Percentiles rank a stretch among this genome's conserved stretches.
These are phyloP conservation scores for Spiraea crenata DNA, from an alignment of 331 rosid species.

Conservation along the genomic window DNA sequence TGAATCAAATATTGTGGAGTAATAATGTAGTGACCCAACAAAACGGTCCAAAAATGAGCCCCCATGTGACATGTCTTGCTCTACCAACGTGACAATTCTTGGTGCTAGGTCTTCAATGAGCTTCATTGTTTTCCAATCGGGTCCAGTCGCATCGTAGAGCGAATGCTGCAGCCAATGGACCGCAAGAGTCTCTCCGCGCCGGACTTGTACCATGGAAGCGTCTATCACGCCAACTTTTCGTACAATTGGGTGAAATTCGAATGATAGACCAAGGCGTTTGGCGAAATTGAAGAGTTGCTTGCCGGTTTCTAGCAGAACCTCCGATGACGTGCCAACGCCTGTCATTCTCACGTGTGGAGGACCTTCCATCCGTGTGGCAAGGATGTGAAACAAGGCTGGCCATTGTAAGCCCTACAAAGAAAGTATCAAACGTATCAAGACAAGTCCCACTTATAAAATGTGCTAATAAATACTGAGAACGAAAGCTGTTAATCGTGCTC, in stretches of 20 bases:
- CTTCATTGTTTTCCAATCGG: slow-evolving; percentile 65
- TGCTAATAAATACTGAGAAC: too few relatives aligned
- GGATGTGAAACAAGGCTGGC: slow-evolving; percentile 81
- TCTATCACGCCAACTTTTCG: slow-evolving; percentile 48
- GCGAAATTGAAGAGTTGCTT: slow-evolving; percentile 62
- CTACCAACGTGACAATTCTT: slow-evolving; percentile 68
- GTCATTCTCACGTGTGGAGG: slow-evolving; percentile 64
- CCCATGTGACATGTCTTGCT: slow-evolving; percentile 61
- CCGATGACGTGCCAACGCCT: slow-evolving; percentile 64
- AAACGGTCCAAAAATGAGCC: slow-evolving; percentile 87
- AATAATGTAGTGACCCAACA: slow-evolving; percentile 78
- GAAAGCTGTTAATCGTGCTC: too few relatives aligned
- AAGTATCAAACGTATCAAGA: not conserved
- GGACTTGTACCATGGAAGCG: slow-evolving; percentile 40
- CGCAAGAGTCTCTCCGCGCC: slow-evolving; percentile 56
- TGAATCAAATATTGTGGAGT: slow-evolving; percentile 78
- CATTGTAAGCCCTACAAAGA: slow-evolving; percentile 68
- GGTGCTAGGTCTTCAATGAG: slow-evolving; percentile 58
- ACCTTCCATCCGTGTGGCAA: slow-evolving; percentile 68
- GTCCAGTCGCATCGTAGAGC: slow-evolving; percentile 68
- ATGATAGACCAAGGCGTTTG: slow-evolving; percentile 58
- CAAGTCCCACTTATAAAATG: too few relatives aligned
- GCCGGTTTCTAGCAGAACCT: slow-evolving; percentile 62
- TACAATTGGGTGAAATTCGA: slow-evolving; percentile 61
- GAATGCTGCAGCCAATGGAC: slow-evolving; percentile 88